Base-by-base conservation (phyloP, 352 stramenopile species). In the Pythium apleroticum region DNA sequence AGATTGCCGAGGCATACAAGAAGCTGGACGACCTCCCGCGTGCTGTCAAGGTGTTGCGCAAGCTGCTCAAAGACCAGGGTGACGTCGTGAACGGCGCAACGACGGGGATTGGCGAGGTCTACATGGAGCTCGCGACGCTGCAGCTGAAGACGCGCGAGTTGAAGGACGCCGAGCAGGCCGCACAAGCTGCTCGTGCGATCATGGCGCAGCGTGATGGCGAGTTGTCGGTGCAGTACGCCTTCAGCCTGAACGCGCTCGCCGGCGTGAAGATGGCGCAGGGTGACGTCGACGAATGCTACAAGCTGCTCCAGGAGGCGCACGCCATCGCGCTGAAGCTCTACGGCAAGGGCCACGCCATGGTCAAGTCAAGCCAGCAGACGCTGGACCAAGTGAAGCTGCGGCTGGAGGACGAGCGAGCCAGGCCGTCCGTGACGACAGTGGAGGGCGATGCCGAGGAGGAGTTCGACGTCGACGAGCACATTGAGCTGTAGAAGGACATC, bases 241-340 rank as follows among this genome's bases (percentile, higher is more conserved):
- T 95, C 58, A 89, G 75, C 52, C 77, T 93, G 39, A 95, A 95
- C 46, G 76, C 85, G n/a, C 54, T 93, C 46, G 85, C 85, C 0
- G 87, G 87, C 9, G 84, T 93, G 14, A 77, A 84, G 33, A 93
- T 93, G 78, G 76, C 80, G 8, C 73, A 88, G 65, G 71, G 82
- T 48, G 72, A 86, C 27, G 75, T 87, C 56, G 69, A 74, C 22
- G 76, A 86, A 0, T 76, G 83, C 4, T 80, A 91, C 72, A 31
- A 76, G 46, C 62, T 91, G 61, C 72, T 95, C 37, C 68, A 89
- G 46, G 63, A 84, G 17, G 84, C 87, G 27, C 84, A 95, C 55
- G 30, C 48, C 20, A 93, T 95, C 54, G 87, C 87, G n/a, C 52
- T 91, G 15, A 57, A 71, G 22, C 54, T 91, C 9, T 92, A 88